Evolutionary conservation across 2,329 filamentous ascomycete genomes (phyloP).

Genomic region (Tothia fuscella): DNA sequence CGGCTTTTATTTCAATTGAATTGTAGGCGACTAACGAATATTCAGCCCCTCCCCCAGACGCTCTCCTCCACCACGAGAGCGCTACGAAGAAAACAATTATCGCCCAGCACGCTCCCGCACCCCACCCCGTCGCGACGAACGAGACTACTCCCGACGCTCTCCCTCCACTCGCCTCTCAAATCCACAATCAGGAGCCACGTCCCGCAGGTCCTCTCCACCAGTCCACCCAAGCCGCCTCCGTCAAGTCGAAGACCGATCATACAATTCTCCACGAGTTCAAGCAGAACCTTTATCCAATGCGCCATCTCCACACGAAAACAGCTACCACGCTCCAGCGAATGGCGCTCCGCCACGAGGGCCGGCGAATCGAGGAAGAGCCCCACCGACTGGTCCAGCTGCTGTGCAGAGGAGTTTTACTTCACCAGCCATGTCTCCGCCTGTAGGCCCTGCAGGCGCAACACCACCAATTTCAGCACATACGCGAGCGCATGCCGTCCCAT

Average conservation of each 20-base stretch:
- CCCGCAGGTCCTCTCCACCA: constrained; percentile 49
- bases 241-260: constrained; percentile 24
- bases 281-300: constrained; percentile 17
- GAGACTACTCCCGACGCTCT: constrained; percentile 14
- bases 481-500: constrained; percentile 26
- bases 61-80: constrained; percentile 41
- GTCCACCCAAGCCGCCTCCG: constrained; percentile 42
- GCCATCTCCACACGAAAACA: constrained; percentile 21
- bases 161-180: constrained; percentile 32
- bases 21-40: not conserved
- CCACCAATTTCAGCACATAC: constrained; percentile 16
- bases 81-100: constrained; percentile 34
- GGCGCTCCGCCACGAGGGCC: constrained; percentile 10
- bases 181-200: constrained; percentile 43
- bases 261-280: constrained; percentile 19
- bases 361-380: constrained; percentile 17
- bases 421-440: constrained; percentile 28
- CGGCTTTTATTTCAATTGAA: not conserved
- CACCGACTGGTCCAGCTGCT: constrained; percentile 27
- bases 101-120: constrained; percentile 44
- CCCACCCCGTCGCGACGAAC: constrained; percentile 24
- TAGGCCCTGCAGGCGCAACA: constrained; percentile 22
- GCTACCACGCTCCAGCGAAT: constrained; percentile 17
- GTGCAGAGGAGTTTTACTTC: constrained; percentile 25
- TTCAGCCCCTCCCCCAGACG: constrained; percentile 19